phyloP scores from a whole-genome alignment of 257 asterid species.

The Coffea eugenioides region DNA sequence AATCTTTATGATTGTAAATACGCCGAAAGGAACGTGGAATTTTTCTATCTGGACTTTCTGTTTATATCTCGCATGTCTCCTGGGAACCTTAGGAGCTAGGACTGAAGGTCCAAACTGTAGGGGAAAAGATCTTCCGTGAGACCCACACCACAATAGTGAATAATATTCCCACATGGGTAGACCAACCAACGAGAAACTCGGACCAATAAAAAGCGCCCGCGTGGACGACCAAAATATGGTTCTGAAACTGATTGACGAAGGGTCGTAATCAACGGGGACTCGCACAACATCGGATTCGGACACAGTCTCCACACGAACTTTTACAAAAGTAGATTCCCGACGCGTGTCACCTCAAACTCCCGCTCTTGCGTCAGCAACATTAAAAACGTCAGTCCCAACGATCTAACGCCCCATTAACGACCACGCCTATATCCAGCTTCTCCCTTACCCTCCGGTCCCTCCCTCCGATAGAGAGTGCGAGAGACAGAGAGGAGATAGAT shows the following conservation, averaged over 20 bases:
- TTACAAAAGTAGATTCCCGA: background rate
- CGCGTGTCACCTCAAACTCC: constrained; percentile 1
- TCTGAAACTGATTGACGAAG: background rate
- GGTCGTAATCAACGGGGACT: constrained; percentile 23
- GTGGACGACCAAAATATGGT: constrained; percentile 4
- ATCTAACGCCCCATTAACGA: background rate
- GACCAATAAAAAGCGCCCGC: constrained; percentile 6
- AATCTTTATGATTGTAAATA: background rate
- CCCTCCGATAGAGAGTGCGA: background rate
- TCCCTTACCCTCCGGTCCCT: background rate
- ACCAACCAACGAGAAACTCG: background rate
- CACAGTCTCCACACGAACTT: background rate
- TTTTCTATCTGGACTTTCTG: background rate
- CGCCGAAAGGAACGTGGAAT: background rate
- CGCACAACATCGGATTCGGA: background rate
- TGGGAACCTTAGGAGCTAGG: background rate
- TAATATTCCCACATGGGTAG: background rate
- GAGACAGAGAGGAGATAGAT: background rate
- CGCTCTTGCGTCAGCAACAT: background rate
- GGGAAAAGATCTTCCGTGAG: background rate
- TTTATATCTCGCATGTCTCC: background rate
- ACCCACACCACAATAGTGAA: background rate
- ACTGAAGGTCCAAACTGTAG: constrained; percentile 1
- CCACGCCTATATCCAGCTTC: background rate
- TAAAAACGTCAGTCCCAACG: no score